Conservation (phyloP, 2,329 filamentous ascomycete species). For the Helotiales sp. region DNA sequence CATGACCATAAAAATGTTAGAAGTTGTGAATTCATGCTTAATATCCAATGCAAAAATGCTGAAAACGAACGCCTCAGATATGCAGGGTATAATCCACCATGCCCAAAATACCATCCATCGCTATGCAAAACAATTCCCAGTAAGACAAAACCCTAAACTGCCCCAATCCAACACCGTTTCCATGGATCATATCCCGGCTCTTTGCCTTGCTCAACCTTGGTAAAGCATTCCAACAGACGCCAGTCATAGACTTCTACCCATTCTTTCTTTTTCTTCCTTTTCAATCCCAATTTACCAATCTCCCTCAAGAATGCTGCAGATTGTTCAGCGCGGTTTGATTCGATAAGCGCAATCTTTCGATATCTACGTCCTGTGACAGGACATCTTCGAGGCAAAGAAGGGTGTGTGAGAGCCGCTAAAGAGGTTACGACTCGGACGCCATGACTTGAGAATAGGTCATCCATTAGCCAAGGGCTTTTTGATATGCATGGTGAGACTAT, state of each 20-base stretch:
- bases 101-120: background rate
- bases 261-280: constrained; percentile 30
- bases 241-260: constrained; percentile 40
- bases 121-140: background rate
- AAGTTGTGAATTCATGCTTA: too few relatives aligned
- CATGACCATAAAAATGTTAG: too few relatives aligned
- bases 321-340: constrained; percentile 32
- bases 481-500: constrained; percentile 30
- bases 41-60: background rate
- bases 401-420: constrained; percentile 11
- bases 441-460: constrained; percentile 26
- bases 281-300: constrained; percentile 28
- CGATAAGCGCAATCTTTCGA: constrained; percentile 38
- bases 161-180: constrained; percentile 1
- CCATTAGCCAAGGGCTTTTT: constrained; percentile 16
- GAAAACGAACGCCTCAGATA: background rate
- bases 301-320: constrained; percentile 34
- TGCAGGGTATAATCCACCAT: background rate
- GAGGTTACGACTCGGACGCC: constrained; percentile 21
- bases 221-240: constrained; percentile 42
- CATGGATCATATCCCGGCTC: constrained; percentile 29
- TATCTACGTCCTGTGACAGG: constrained; percentile 20
- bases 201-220: constrained; percentile 40
- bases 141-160: background rate
- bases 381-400: constrained; percentile 18